Percentiles rank a stretch among this genome's conserved stretches.
These are phyloP conservation scores for Aspergillus panamensis DNA, from an alignment of 495 filamentous ascomycete species.

Conservation along the genomic window DNA sequence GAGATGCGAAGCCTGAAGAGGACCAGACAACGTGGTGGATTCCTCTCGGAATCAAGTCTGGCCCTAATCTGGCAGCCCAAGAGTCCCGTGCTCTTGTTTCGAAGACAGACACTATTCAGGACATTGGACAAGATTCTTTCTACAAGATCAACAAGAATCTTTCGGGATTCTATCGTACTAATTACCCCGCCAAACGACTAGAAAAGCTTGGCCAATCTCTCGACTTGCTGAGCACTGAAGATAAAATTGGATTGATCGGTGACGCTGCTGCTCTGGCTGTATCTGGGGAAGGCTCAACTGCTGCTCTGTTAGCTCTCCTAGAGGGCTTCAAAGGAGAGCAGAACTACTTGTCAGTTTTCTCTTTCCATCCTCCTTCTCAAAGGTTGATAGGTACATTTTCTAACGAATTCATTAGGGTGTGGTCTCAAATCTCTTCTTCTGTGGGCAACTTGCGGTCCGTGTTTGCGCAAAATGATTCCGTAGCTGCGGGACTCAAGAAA, in stretches of 20 bases:
- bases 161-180: slow-evolving; percentile 88
- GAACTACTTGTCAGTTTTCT: slow-evolving; percentile 62
- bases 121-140: slow-evolving; percentile 67
- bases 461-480: slow-evolving; percentile 55
- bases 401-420: slow-evolving; percentile 54
- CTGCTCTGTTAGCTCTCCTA: slow-evolving; percentile 73
- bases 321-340: slow-evolving; percentile 77
- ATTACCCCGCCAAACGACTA: slow-evolving; percentile 77
- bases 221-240: slow-evolving; percentile 69
- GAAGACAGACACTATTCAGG: slow-evolving; percentile 69
- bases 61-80: slow-evolving; percentile 32
- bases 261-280: slow-evolving; percentile 90
- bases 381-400: neutral
- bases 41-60: slow-evolving; percentile 72
- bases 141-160: slow-evolving; percentile 91
- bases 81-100: slow-evolving; percentile 59
- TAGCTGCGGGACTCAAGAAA: slow-evolving; percentile 64
- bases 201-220: slow-evolving; percentile 72
- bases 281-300: slow-evolving; percentile 76
- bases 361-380: neutral
- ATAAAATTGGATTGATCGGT: slow-evolving; percentile 86
- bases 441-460: slow-evolving; percentile 62
- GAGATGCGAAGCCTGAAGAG: slow-evolving; percentile 86
- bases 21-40: slow-evolving; percentile 96
- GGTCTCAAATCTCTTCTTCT: slow-evolving; percentile 73